Percentiles rank a stretch among this genome's conserved stretches.
Evolutionary conservation across 768 basidiomycete species (phyloP).

Genomic region (Amanita exitialis): DNA sequence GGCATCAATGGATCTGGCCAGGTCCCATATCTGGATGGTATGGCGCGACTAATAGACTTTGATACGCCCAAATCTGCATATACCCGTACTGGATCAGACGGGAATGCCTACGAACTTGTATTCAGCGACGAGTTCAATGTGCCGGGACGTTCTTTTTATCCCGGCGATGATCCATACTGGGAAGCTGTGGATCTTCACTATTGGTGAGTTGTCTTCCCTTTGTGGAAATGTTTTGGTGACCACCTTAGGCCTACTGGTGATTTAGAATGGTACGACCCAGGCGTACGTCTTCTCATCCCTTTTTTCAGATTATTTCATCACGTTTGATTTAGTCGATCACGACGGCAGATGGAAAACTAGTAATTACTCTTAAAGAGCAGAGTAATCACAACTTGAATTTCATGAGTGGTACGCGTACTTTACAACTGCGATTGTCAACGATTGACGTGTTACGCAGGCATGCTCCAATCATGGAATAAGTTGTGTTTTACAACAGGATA

Average conservation of each 20-base stretch:
- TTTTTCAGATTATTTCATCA: not conserved
- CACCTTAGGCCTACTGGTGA: slow-evolving; percentile 53
- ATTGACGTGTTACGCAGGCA: slow-evolving; percentile 26
- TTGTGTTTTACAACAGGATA: slow-evolving; percentile 92
- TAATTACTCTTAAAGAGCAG: slow-evolving; percentile 68
- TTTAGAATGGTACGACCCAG: slow-evolving; percentile 78
- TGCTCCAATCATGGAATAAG: slow-evolving; percentile 88
- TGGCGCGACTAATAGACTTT: slow-evolving; percentile 64
- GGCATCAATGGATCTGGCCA: slow-evolving; percentile 84
- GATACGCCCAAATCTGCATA: slow-evolving; percentile 56
- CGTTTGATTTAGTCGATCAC: slow-evolving; percentile 41
- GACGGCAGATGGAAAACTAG: slow-evolving; percentile 68
- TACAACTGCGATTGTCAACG: slow-evolving; percentile 17
- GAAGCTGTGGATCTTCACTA: slow-evolving; percentile 85
- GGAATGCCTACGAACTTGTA: slow-evolving; percentile 68
- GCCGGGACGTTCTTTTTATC: slow-evolving; percentile 58
- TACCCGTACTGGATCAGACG: slow-evolving; percentile 62
- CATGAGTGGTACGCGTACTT: slow-evolving; percentile 47
- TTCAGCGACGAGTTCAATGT: slow-evolving; percentile 74
- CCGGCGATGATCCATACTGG: slow-evolving; percentile 80
- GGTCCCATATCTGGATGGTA: slow-evolving; percentile 61
- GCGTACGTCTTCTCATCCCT: slow-evolving; percentile 26
- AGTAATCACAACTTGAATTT: slow-evolving; percentile 77
- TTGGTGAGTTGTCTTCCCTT: slow-evolving; percentile 37
- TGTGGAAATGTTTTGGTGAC: not conserved